Conservation (phyloP, 2,329 filamentous ascomycete genomes). For the Calonectria pauciramosa region DNA sequence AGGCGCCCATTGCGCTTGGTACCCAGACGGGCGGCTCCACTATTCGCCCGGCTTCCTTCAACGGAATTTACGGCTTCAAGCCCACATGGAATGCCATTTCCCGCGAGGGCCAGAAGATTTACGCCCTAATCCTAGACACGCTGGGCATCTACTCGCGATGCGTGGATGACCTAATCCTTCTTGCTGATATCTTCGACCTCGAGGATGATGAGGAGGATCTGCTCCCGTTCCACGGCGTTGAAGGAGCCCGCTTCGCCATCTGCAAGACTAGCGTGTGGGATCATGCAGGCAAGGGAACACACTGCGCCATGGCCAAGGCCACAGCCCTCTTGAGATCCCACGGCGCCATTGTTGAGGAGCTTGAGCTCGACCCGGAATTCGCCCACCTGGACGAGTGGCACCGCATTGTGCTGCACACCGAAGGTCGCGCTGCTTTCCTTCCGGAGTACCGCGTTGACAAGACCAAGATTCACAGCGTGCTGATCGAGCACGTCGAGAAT, state of each 20-base stretch:
- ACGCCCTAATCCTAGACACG: constrained; percentile 73
- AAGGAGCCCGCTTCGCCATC: constrained; percentile 68
- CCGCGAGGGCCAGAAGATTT: constrained; percentile 73
- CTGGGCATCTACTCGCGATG: constrained; percentile 72
- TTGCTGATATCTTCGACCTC: constrained; percentile 68
- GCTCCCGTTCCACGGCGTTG: constrained; percentile 51
- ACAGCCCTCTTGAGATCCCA: constrained; percentile 56
- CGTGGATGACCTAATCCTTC: constrained; percentile 70
- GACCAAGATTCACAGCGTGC: constrained; percentile 59
- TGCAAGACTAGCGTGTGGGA: constrained; percentile 68
- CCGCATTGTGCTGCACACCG: constrained; percentile 62
- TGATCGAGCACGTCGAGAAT: constrained; percentile 69
- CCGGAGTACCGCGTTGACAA: constrained; percentile 66
- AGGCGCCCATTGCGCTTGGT: constrained; percentile 72
- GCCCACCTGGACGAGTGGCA: constrained; percentile 67
- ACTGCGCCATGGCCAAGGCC: constrained; percentile 58
- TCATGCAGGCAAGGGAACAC: constrained; percentile 61
- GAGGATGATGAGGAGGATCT: constrained; percentile 60
- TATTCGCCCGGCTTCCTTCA: constrained; percentile 76
- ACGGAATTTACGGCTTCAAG: constrained; percentile 76
- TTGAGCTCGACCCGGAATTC: constrained; percentile 67
- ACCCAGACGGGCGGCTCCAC: constrained; percentile 77
- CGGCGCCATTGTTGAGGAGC: constrained; percentile 70
- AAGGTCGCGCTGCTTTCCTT: constrained; percentile 68
- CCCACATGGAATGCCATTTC: constrained; percentile 76